Evolutionary conservation across 257 asterid species (phyloP), one percentile per base, ranked within the genome.

Genomic region (Thymus quinquecostatus): DNA sequence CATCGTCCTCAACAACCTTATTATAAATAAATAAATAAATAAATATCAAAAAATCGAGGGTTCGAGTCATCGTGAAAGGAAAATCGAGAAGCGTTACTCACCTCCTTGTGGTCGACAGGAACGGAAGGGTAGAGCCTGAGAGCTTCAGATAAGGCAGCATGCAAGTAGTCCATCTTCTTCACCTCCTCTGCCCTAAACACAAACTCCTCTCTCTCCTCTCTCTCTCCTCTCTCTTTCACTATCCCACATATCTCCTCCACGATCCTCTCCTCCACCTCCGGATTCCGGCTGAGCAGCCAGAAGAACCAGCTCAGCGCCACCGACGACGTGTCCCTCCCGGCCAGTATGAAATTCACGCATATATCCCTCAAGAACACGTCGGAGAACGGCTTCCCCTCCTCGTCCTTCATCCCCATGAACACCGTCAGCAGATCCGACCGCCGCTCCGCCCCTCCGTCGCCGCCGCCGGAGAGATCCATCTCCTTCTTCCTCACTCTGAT

Each of bases 51-150:
- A 21, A 21, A 21, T 21, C 21, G 21, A 21, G 21, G 21, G 21
- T 21, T 21, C 21, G 21, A 21, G 21, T 21, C 21, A 21, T 41
- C 9, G 6, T 5, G 7, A 41, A 41, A 41, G 10, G 47, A 8
- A 41, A 41, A 41, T 38, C 5, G 44, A 6, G 10, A 0, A 21
- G 9, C 6, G 1, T 0, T 1, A 32, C 14, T 69, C 56, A 91
- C 98, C 98, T 94, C 97, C 69, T 94, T 94, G 69, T 94, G 98
- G 66, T 94, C 98, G n/a, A 94, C 89, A 1, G 98, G 98, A 1
- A 94, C 98, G 2, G 98, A 94, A 72, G 98, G 98, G 81, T 91
- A 88, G 75, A 94, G 59, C 76, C 98, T 84, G 1, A 94, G 89
- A 54, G 97, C 91, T 77, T 94, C 98, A 2, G 98, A 91, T 2